Percentiles rank a stretch among this genome's conserved stretches.
phyloP scores from a whole-genome alignment of 805 yeast species.

The Pichia deserticola region DNA sequence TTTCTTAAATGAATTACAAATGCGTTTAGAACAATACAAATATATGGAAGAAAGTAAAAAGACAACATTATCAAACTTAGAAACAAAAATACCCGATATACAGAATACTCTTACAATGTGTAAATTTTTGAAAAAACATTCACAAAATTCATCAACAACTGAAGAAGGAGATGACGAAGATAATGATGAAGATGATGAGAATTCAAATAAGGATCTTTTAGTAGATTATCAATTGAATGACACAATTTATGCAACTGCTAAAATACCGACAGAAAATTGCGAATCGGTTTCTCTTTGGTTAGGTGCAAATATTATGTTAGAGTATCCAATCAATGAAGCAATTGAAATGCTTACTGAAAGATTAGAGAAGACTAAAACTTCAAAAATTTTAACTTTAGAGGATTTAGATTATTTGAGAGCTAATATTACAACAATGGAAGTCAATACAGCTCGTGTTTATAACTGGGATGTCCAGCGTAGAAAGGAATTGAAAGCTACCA shows the following conservation, averaged over 20 bases:
- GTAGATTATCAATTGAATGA: conserved; percentile 91
- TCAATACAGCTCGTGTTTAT: conserved; percentile 86
- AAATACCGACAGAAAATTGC: conserved; percentile 48
- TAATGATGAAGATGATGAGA: conserved; percentile 25
- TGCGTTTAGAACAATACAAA: conserved; percentile 81
- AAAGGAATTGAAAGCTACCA: conserved; percentile 32
- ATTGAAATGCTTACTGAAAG: conserved; percentile 56
- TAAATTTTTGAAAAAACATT: conserved; percentile 44
- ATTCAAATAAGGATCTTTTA: conserved; percentile 36
- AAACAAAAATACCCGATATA: conserved; percentile 83
- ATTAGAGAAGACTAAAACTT: conserved; percentile 53
- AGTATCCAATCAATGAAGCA: conserved; percentile 88
- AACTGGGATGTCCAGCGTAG: conserved; percentile 84
- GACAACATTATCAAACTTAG: conserved; percentile 44
- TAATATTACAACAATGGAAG: conserved; percentile 96
- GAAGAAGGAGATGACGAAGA: conserved; percentile 19
- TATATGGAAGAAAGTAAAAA: conserved; percentile 65
- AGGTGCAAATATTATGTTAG: conserved; percentile 98
- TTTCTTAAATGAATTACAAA: conserved; percentile 71
- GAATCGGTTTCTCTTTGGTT: conserved; percentile 78
- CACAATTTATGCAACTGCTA: conserved; percentile 82
- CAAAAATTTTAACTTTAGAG: conserved; percentile 58
- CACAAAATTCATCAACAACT: conserved; percentile 32
- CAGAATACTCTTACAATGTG: conserved; percentile 77
- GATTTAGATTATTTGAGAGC: conserved; percentile 80